Base-by-base conservation (phyloP, 2,329 filamentous ascomycete genomes). In the Beauveria varroae region DNA sequence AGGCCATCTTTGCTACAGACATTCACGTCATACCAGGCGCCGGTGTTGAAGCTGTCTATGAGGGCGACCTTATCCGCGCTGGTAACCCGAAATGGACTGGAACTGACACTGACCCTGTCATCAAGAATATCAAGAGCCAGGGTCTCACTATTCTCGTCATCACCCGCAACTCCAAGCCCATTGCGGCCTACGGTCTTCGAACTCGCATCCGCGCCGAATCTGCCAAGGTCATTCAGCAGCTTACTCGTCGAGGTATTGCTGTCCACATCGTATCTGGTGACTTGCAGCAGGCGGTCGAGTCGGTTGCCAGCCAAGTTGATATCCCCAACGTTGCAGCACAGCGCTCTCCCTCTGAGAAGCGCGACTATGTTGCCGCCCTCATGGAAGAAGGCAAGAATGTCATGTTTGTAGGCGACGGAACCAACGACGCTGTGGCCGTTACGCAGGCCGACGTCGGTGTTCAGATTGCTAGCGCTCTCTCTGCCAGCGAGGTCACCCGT, bases 401-500 rank as follows among this genome's bases (percentile, higher is more conserved):
- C 60, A 72, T 87, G 60, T 88, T 88, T 71, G 76, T 80, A 46
- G 85, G 86, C 37, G 85, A 88, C 65, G 85, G 86, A 12, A 86
- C 83, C 8, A 88, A 88, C 67, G 85, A 88, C 66, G 83, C 86
- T 0, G 76, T 81, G 5, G 85, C 85, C 1, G 76, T 88, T 3
- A 80, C 83, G 3, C 79, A 83, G 65, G 84, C 86, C 26, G 75
- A 80, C 43, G 75, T 88, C n/a, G 85, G 85, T 41, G 76, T 86
- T 0, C 82, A 86, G 62, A 77, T 88, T 64, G 78, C 78, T 62
- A 75, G 76, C 61, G 77, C 73, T 46, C 63, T 66, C 6, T 69
- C 68, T 3, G 66, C 68, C n/a, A 80, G 78, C 6, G 84, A 87
- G 47, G 75, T 86, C 18, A 81, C 84, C 0, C 74, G 79, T 43